Conservation (phyloP, 768 basidiomycete species). For the Boletus rufocinnamomeus region DNA sequence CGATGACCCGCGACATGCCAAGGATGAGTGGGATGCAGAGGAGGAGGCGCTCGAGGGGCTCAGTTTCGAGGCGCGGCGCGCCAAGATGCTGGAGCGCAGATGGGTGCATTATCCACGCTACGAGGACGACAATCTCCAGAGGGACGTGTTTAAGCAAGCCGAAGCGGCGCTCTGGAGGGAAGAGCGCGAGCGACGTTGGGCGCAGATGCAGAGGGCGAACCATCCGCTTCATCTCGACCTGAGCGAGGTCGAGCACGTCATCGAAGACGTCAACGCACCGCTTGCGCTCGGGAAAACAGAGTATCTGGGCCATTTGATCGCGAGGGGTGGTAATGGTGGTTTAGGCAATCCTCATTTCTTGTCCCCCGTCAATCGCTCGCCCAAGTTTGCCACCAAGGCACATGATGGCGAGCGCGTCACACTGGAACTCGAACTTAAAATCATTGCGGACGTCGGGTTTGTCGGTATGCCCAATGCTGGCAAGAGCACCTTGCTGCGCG, state of each 20-base stretch:
- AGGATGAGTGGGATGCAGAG: conserved; percentile 75
- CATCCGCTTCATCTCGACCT: conserved; percentile 62
- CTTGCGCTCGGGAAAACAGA: conserved; percentile 59
- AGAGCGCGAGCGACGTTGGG: conserved; percentile 59
- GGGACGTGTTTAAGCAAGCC: conserved; percentile 71
- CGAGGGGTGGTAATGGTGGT: conserved; percentile 78
- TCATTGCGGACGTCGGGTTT: conserved; percentile 91
- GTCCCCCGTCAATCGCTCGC: conserved; percentile 66
- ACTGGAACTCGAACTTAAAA: conserved; percentile 89
- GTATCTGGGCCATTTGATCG: conserved; percentile 63
- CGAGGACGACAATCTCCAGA: conserved; percentile 59
- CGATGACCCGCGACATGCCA: conserved; percentile 63
- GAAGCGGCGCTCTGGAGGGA: conserved; percentile 60
- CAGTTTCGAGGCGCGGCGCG: conserved; percentile 44
- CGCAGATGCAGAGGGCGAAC: conserved; percentile 43
- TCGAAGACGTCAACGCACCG: conserved; percentile 47
- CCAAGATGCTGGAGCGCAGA: conserved; percentile 61
- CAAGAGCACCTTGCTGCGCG: conserved; percentile 88
- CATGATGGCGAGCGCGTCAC: conserved; percentile 71
- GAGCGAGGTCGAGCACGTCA: conserved; percentile 47
- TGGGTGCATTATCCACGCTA: conserved; percentile 83
- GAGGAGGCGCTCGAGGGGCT: conserved; percentile 57
- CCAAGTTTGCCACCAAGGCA: conserved; percentile 85
- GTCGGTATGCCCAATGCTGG: conserved; percentile 97
- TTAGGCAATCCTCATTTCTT: conserved; percentile 89